Conservation (phyloP, 768 basidiomycete genomes). For the Chalciporus piperatus region DNA sequence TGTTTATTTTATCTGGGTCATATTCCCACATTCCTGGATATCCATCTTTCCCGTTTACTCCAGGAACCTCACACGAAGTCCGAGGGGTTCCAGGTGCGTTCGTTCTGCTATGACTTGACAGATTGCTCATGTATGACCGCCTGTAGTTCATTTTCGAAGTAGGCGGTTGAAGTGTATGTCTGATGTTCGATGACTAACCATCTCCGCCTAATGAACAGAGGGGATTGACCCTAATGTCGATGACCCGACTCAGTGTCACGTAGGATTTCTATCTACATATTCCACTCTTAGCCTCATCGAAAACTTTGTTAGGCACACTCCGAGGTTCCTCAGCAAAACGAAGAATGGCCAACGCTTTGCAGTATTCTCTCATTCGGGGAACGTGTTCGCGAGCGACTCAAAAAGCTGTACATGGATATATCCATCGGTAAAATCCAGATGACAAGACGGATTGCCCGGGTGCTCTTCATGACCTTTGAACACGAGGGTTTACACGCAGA, state of each 20-base stretch:
- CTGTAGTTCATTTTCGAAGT: constrained; percentile 75
- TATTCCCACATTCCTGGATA: constrained; percentile 90
- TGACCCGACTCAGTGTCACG: constrained; percentile 83
- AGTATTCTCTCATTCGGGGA: constrained; percentile 74
- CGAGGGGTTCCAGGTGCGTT: constrained; percentile 64
- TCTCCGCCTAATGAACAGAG: constrained; percentile 47
- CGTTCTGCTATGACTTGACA: neutral
- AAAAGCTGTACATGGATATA: constrained; percentile 70
- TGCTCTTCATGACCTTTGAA: constrained; percentile 88
- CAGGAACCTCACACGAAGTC: constrained; percentile 83
- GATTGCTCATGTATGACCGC: constrained; percentile 3
- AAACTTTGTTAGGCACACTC: constrained; percentile 68
- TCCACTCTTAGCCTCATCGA: neutral
- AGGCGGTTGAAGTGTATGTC: constrained; percentile 6
- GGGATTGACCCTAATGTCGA: constrained; percentile 97
- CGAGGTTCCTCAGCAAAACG: constrained; percentile 71
- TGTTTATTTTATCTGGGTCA: constrained; percentile 97
- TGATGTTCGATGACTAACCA: neutral
- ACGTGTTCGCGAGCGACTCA: constrained; percentile 73
- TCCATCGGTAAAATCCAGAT: constrained; percentile 46
- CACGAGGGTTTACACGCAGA: constrained; percentile 90
- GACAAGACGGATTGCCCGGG: constrained; percentile 68
- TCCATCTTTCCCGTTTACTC: constrained; percentile 75
- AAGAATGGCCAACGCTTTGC: constrained; percentile 81
- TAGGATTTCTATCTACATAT: constrained; percentile 34